Base-by-base conservation (phyloP, 495 filamentous ascomycete species). In the Amniculicola lignicola region DNA sequence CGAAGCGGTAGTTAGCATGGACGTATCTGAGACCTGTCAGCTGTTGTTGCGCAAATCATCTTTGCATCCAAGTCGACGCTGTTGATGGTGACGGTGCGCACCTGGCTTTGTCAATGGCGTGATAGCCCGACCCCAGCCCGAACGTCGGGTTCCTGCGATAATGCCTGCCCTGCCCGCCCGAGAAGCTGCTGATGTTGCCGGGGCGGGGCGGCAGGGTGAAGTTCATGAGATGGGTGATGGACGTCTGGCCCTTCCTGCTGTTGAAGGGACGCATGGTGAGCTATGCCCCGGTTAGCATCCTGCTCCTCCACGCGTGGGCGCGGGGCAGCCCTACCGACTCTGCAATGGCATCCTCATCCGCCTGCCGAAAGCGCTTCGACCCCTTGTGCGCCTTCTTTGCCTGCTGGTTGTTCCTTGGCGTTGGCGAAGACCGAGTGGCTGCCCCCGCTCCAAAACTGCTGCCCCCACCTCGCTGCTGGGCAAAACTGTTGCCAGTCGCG, bases 1-100 rank as follows among this genome's bases (percentile, higher is more conserved):
- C 86, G 67, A 98, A 98, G 18, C 93, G 83, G 67, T 98, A 98
- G 69, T 98, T 98, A 22, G 93, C 89, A 72, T 97, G 90, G 21
- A 98, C 88, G 64, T 95, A 98, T 65, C 88, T 85, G 16, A 39
- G 45, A 24, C 12, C 5, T 15, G 22, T 33, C 21, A 48, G 47
- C 15, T 1, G n/a, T 23, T 14, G 43, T n/a, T n/a, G n/a, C n/a
- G n/a, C n/a, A n/a, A n/a, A n/a, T n/a, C n/a, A n/a, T n/a, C n/a
- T n/a, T n/a, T n/a, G n/a, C n/a, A n/a, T n/a, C n/a, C n/a, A n/a
- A n/a, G n/a, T n/a, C n/a, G n/a, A n/a, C n/a, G n/a, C n/a, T n/a
- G n/a, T n/a, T n/a, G n/a, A n/a, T n/a, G n/a, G n/a, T n/a, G n/a
- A n/a, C n/a, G n/a, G n/a, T n/a, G n/a, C 71, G 40, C 70, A 86